Evolutionary conservation across 805 yeast genomes (phyloP), one percentile per base, ranked within the genome.

Genomic region (Maudiozyma bulderi): DNA sequence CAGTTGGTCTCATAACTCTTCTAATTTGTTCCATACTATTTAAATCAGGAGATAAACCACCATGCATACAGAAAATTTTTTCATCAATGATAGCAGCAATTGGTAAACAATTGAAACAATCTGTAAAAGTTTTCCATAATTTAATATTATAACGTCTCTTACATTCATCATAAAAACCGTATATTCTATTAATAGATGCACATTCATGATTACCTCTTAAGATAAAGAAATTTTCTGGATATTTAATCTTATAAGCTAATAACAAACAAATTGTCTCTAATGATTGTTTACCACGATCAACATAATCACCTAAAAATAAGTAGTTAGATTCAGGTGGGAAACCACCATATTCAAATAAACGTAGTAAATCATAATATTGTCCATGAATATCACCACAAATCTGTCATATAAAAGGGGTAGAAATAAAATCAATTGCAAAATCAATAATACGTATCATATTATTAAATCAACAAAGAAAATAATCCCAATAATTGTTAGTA

Each of bases 321-420:
- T 91, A 91, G 73, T 91, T 91, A 15, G 98, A 95, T 69, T 93
- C 98, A 10, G 99, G 99, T 1, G 99, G 99, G 76, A 93, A 91
- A 2, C 98, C 99, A 61, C 99, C 98, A 65, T 91, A 91, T 73
- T 93, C 98, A 63, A 91, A 91, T 60, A 91, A 78, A 70, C 99
- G 84, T 67, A 91, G 77, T 61, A 91, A 79, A 70, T 91, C 99
- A 66, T 91, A 91, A 71, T 93, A 91, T 72, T 91, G 99, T 50
- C 99, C 99, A 69, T 91, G 99, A 63, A 91, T 93, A 69, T 91
- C 99, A 70, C 99, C 99, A 73, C 96, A 89, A 51, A 85, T 85
- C 73, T 77, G 52, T 43, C 11, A 40, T 26, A 40, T 5, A 40
- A 13, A 9, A 9, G 3, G 9, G 34, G 20, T 9, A 20, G 8